These are phyloP conservation scores for Solanum raphanifolium DNA, from an alignment of 257 asterid genomes.

Conservation along the genomic window DNA sequence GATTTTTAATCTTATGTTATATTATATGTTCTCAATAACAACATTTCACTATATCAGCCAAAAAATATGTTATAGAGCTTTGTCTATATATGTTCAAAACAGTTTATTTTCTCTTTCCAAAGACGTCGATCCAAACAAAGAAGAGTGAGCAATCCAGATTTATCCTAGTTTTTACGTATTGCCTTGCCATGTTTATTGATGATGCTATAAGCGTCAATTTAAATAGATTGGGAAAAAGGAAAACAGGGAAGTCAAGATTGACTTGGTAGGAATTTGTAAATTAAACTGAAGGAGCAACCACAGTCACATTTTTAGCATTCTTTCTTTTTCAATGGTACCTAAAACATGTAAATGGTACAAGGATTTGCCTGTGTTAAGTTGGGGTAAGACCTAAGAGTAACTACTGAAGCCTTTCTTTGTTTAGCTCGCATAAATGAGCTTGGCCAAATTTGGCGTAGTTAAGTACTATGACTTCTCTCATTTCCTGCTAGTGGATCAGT, in stretches of 20 bases:
- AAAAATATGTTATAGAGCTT: neutral
- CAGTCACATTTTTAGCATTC: neutral
- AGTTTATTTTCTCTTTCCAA: neutral
- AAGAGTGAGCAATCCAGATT: neutral
- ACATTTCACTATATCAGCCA: neutral
- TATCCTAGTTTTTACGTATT: neutral
- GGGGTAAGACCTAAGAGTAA: neutral
- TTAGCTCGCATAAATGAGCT: neutral
- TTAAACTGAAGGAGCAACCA: neutral
- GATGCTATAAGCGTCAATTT: neutral
- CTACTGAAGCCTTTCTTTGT: neutral
- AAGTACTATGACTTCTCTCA: neutral
- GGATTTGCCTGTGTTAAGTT: neutral
- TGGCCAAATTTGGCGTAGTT: neutral
- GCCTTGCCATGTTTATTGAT: neutral
- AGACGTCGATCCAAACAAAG: neutral
- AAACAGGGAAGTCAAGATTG: neutral
- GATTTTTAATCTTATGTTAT: neutral
- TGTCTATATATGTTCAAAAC: neutral
- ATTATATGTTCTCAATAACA: neutral
- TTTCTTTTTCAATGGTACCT: neutral
- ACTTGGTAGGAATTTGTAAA: neutral
- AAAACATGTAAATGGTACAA: neutral
- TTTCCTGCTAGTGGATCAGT: neutral
- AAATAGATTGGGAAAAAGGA: neutral